These are phyloP conservation scores for Hordeum vulgare DNA, from an alignment of 176 grass and related monocot genomes.

Conservation along the genomic window DNA sequence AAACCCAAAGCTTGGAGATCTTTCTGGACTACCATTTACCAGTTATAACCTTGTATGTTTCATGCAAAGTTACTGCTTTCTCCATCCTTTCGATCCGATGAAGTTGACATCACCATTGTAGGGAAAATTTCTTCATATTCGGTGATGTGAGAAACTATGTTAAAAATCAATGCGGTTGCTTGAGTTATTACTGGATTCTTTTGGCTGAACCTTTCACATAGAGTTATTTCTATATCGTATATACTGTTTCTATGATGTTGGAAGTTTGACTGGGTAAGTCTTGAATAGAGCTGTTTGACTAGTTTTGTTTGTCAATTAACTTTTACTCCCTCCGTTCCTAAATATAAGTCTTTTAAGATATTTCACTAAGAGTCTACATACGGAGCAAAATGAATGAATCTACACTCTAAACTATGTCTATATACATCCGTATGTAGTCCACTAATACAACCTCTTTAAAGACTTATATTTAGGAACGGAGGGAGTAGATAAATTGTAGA, in stretches of 20 bases:
- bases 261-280: not conserved
- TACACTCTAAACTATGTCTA: too few species aligned
- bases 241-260: not conserved
- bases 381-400: too few species aligned
- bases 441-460: too few species aligned
- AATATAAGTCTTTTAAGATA: too few species aligned
- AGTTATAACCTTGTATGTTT: not conserved
- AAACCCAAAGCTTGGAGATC: not conserved
- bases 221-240: not conserved
- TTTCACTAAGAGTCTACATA: too few species aligned
- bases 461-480: too few species aligned
- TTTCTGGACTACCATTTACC: not conserved
- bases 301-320: not conserved
- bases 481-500: not conserved
- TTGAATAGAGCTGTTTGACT: not conserved
- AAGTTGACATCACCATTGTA: not conserved
- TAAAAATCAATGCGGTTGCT: not conserved
- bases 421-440: too few species aligned
- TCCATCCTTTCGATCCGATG: constrained; percentile 2
- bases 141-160: not conserved
- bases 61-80: not conserved
- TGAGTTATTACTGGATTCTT: not conserved
- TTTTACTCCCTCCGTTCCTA: too few species aligned
- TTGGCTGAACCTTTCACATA: constrained; percentile 8
- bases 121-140: not conserved